phyloP scores from a whole-genome alignment of 371 early-diverging fungal genomes.

The Mucor indicus region DNA sequence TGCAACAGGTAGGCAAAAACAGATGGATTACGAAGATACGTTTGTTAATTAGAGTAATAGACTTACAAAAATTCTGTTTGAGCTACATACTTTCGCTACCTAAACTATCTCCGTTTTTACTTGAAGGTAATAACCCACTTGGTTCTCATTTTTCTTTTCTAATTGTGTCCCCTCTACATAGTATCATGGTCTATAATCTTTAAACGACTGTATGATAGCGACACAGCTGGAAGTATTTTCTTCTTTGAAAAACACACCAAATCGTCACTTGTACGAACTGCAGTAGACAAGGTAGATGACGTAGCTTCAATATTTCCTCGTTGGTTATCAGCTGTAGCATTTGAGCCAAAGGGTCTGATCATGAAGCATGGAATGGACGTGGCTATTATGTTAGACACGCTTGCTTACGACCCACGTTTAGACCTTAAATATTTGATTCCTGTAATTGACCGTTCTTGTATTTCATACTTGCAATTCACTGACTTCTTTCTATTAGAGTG shows the following conservation, averaged over 20 bases:
- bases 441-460: too few species aligned
- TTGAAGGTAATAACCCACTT: slow-evolving; percentile 16
- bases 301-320: slow-evolving; percentile 26
- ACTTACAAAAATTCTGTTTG: slow-evolving; percentile 18
- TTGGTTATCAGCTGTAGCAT: slow-evolving; percentile 39
- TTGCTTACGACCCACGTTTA: slow-evolving; percentile 35
- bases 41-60: too few species aligned
- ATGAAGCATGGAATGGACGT: slow-evolving; percentile 48
- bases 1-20: slow-evolving; percentile 6
- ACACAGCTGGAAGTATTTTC: slow-evolving; percentile 27
- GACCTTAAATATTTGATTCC: slow-evolving; percentile 28
- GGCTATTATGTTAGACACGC: slow-evolving; percentile 36
- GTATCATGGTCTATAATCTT: slow-evolving; percentile 35
- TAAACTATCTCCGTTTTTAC: slow-evolving; percentile 19
- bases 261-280: slow-evolving; percentile 14
- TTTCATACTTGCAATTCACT: too few species aligned
- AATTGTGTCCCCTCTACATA: slow-evolving; percentile 4
- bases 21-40: too few species aligned
- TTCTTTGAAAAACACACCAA: slow-evolving; percentile 20
- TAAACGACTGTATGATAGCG: slow-evolving; percentile 15
- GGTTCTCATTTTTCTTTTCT: background rate
- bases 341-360: slow-evolving; percentile 27
- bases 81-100: slow-evolving; percentile 34
- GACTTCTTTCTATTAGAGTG: too few species aligned
- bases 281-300: background rate